Base-by-base conservation (phyloP, 2,329 filamentous ascomycete genomes). In the Botrytis fabae region DNA sequence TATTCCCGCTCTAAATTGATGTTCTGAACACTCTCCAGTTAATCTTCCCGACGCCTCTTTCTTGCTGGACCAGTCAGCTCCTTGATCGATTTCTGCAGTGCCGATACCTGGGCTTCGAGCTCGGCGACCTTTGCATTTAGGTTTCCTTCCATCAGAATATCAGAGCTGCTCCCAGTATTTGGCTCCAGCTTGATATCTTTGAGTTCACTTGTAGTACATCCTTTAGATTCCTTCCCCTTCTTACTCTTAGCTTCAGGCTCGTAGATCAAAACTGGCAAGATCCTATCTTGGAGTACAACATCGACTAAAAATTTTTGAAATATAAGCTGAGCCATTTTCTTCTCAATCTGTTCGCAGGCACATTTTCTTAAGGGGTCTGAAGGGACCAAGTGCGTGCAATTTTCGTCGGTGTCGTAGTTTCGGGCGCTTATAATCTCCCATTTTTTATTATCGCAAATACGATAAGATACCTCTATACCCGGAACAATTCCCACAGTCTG, bases 361-460 rank as follows among this genome's bases (percentile, higher is more conserved):
- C 14, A 16, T 9, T 7, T 40, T 10, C 1, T 8, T 14, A 6
- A 2, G 2, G 20, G 2, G 3, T 7, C 59, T 22, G 9, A 16
- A 51, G 20, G 14, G 1, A 61, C 7, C 18, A 0, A 25, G 7
- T 38, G 8, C 0, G 2, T 14, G 57, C 22, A 4, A 22, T 14
- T n/a, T 1, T 4, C 2, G 3, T 1, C 7, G 5, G n/a, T 1
- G 2, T 4, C 1, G 28, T 12, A 7, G 2, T n/a, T 1, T 51
- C 51, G 42, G 2, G 64, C 28, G 46, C 42, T 38, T 12, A 32
- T 7, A 2, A 66, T 35, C 46, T 48, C 22, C 64, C 44, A 51
- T 38, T 38, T 51, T n/a, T 14, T 1, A 25, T 38, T 14, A 66
- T 66, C 12, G 16, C 32, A 38, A 35, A 66, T 66, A 7, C 42